Evolutionary conservation across 208 protist genomes (phyloP).

Genomic region (Leishmania lainsoni): DNA sequence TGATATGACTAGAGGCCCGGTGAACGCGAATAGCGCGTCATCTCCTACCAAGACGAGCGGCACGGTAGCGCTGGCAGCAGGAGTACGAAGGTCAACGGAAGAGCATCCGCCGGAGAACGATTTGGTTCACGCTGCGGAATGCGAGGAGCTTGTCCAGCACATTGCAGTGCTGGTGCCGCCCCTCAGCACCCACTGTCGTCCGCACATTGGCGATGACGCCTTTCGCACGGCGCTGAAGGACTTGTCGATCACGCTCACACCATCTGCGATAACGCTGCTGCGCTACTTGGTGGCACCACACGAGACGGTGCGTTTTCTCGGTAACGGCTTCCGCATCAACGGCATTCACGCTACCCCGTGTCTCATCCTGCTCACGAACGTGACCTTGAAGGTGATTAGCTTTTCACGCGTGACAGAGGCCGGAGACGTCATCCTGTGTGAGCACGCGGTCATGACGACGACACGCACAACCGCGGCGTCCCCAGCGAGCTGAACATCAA

Average conservation of each 20-base stretch:
- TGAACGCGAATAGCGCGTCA: not conserved
- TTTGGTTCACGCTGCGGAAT: slow-evolving; percentile 45
- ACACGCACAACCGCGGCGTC: slow-evolving; percentile 5
- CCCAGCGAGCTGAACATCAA: slow-evolving; percentile 4
- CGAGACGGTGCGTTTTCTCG: slow-evolving; percentile 82
- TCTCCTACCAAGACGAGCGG: not conserved
- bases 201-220: slow-evolving; percentile 37
- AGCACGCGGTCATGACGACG: slow-evolving; percentile 37
- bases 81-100: not conserved
- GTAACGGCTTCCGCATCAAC: slow-evolving; percentile 88
- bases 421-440: slow-evolving; percentile 87
- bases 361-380: slow-evolving; percentile 78
- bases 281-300: slow-evolving; percentile 69
- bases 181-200: slow-evolving; percentile 61
- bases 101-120: slow-evolving; percentile 30
- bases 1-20: not conserved
- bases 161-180: slow-evolving; percentile 61
- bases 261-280: slow-evolving; percentile 72
- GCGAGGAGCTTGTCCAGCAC: slow-evolving; percentile 72
- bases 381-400: slow-evolving; percentile 65
- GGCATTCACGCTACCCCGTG: slow-evolving; percentile 86
- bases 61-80: not conserved
- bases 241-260: slow-evolving; percentile 44
- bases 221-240: slow-evolving; percentile 49
- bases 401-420: slow-evolving; percentile 73